Percentiles rank a stretch among this genome's conserved stretches.
Evolutionary conservation across 768 basidiomycete genomes (phyloP).

Genomic region (Leccinum uliginosum): DNA sequence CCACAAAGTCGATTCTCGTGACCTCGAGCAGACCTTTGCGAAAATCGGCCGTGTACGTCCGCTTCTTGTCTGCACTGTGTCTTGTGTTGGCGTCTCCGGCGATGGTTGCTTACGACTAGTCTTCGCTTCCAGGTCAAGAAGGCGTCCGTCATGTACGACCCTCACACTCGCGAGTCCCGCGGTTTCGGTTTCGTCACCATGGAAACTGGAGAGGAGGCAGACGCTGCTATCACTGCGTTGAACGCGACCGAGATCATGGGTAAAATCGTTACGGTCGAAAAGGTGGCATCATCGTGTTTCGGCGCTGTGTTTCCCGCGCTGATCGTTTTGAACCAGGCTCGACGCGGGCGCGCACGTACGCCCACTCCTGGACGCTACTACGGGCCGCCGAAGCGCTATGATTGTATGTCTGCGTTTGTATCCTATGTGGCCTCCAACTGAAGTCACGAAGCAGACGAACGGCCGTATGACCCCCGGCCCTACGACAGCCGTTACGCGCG

Average conservation of each 20-base stretch:
- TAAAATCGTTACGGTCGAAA: slow-evolving; percentile 85
- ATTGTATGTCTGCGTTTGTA: slow-evolving; percentile 40
- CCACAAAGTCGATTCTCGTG: slow-evolving; percentile 68
- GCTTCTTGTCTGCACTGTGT: neutral
- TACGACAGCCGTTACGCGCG: slow-evolving; percentile 85
- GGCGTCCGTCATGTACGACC: slow-evolving; percentile 69
- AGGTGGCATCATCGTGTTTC: slow-evolving; percentile 40
- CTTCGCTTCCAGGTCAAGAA: slow-evolving; percentile 44
- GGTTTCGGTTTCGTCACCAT: slow-evolving; percentile 90
- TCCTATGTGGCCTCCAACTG: neutral
- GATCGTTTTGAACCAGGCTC: slow-evolving; percentile 49
- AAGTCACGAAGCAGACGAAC: slow-evolving; percentile 50
- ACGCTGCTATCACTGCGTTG: slow-evolving; percentile 82
- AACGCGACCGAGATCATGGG: slow-evolving; percentile 85
- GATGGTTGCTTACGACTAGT: slow-evolving; percentile 5
- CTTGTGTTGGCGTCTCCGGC: neutral
- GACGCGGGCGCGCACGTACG: slow-evolving; percentile 83
- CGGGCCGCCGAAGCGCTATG: slow-evolving; percentile 81
- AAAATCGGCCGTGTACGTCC: slow-evolving; percentile 78
- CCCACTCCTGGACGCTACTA: slow-evolving; percentile 95
- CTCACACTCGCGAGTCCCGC: slow-evolving; percentile 66
- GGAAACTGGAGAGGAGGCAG: slow-evolving; percentile 82
- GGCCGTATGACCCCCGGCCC: slow-evolving; percentile 88
- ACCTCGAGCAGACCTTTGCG: slow-evolving; percentile 83
- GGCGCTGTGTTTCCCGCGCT: neutral